phyloP scores from a whole-genome alignment of 257 asterid species.

The Gardenia jasminoides region DNA sequence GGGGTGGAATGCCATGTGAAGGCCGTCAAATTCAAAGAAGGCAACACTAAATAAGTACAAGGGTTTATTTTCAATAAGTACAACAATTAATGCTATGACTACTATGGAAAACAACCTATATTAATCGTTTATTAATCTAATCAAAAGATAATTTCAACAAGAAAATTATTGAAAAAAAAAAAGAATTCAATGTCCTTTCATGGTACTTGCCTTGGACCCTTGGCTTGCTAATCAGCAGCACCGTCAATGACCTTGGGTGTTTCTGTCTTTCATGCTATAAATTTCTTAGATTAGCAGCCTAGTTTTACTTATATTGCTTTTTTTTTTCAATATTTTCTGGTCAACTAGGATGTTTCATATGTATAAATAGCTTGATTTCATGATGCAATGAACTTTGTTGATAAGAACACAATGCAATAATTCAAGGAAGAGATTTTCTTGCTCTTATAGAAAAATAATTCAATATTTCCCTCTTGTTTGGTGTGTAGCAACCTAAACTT shows the following conservation, averaged over 20 bases:
- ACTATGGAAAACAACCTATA: too few relatives aligned
- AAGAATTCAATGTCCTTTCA: neutral
- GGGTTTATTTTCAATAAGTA: neutral
- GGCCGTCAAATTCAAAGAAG: neutral
- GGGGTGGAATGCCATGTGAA: conserved; percentile 12
- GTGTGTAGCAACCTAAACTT: neutral
- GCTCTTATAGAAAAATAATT: too few relatives aligned
- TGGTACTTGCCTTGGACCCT: neutral
- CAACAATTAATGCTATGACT: too few relatives aligned
- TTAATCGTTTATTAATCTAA: neutral
- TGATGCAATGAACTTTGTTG: neutral
- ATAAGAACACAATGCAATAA: neutral
- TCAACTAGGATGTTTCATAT: neutral
- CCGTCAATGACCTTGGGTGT: too few relatives aligned
- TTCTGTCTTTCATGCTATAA: too few relatives aligned
- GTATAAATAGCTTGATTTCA: too few relatives aligned
- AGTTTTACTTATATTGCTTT: too few relatives aligned
- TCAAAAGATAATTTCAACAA: neutral
- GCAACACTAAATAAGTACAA: neutral
- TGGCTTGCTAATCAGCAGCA: neutral
- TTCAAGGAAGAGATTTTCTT: neutral
- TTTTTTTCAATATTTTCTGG: neutral
- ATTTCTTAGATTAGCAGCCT: too few relatives aligned
- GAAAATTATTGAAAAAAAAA: neutral
- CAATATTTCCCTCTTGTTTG: neutral